These are phyloP conservation scores for Murraya koenigii DNA, from an alignment of 345 rosid genomes.

Conservation along the genomic window DNA sequence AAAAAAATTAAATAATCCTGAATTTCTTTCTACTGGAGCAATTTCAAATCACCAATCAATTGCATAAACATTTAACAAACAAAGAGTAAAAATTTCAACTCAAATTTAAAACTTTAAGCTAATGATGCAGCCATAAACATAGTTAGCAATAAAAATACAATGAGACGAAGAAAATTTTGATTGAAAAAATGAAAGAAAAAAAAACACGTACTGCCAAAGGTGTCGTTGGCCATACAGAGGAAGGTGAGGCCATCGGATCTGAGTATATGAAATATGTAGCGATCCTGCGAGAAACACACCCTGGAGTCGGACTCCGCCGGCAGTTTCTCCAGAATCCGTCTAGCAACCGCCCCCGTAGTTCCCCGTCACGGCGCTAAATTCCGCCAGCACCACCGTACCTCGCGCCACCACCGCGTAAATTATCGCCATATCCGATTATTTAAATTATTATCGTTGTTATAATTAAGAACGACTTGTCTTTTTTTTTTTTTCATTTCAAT, in stretches of 20 bases:
- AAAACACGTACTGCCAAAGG: slow-evolving; percentile 74
- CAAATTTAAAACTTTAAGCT: background rate
- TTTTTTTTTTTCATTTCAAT: too few relatives aligned
- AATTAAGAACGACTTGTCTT: background rate
- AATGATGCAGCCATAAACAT: background rate
- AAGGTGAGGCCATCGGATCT: slow-evolving; percentile 88
- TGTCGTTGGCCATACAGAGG: slow-evolving; percentile 95
- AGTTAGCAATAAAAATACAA: background rate
- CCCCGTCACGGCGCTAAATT: slow-evolving; percentile 95
- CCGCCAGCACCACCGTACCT: slow-evolving; percentile 89
- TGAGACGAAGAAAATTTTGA: background rate
- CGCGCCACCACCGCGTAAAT: slow-evolving; percentile 88
- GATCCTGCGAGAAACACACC: slow-evolving; percentile 93
- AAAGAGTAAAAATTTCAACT: background rate
- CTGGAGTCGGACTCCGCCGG: slow-evolving; percentile 65
- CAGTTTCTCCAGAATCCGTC: slow-evolving; percentile 90
- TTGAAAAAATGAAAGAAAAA: background rate
- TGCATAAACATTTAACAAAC: background rate
- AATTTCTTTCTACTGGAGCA: background rate
- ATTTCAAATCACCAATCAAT: background rate
- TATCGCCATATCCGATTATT: slow-evolving; percentile 65
- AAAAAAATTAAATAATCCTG: background rate
- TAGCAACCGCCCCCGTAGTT: slow-evolving; percentile 83
- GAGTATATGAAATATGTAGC: slow-evolving; percentile 87
- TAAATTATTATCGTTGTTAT: background rate